Evolutionary conservation across 2,329 filamentous ascomycete species (phyloP).

Genomic region (Dactylellina sp.): DNA sequence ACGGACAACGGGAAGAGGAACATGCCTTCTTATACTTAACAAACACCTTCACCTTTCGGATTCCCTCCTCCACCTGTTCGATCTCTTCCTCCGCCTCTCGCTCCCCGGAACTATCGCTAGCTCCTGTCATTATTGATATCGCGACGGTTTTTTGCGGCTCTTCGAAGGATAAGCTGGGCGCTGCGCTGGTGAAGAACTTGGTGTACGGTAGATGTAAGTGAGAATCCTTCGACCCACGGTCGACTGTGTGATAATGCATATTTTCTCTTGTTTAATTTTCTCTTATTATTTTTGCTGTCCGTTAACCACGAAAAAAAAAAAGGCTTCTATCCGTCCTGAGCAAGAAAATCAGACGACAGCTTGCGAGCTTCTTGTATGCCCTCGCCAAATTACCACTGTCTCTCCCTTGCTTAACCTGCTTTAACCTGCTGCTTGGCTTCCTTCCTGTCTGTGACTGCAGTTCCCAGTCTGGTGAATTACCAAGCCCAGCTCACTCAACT

Average conservation of each 20-base stretch:
- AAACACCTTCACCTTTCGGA: conserved; percentile 5
- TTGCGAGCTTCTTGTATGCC: neutral
- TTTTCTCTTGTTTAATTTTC: neutral
- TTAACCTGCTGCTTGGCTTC: neutral
- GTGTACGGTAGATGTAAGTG: neutral
- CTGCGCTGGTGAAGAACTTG: neutral
- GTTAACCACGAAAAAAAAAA: neutral
- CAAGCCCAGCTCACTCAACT: neutral
- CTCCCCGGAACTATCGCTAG: no score
- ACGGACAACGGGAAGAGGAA: no score
- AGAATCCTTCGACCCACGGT: neutral
- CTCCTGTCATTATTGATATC: neutral
- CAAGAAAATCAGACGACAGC: conserved; percentile 12
- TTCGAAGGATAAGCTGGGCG: neutral
- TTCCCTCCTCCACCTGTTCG: conserved; percentile 1
- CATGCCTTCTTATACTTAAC: conserved; percentile 27
- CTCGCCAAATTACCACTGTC: neutral
- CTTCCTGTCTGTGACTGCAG: neutral
- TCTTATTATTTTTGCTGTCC: neutral
- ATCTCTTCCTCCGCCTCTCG: neutral
- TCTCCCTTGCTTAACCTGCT: conserved; percentile 6
- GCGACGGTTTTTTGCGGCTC: neutral
- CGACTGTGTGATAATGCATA: conserved; percentile 4
- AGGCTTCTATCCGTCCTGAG: neutral
- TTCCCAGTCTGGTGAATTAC: neutral